Base-by-base conservation (phyloP, 192 early-diverging fungal genomes). In the Funneliformis geosporum region DNA sequence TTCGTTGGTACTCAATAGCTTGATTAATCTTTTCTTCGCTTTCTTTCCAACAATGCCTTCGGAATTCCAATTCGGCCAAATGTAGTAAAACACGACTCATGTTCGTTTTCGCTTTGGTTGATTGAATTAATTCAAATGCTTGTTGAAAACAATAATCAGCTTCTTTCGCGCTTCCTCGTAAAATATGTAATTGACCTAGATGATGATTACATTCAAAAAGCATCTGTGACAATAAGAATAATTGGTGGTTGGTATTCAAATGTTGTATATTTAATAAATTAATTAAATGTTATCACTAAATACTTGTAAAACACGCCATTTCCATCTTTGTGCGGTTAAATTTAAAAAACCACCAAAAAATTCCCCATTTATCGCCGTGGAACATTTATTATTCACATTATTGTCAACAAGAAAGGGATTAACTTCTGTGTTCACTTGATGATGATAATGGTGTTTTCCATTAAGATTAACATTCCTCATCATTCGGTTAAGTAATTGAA, bases 111-210 rank as follows among this genome's bases (percentile, higher is more conserved):
- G 87, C 83, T 25, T 80, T 84, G 2, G 85, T 83, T 0, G 78
- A 61, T 68, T 85, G 76, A 9, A 90, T 90, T 8, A 94, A 78
- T n/a, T 82, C 66, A 33, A 86, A 75, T 0, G 92, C 90, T 68
- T 91, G 84, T 42, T 85, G 78, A 33, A 89, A 85, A 83, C 87
- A 94, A 78, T 90, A 91, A 64, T 91, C 88, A 2, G 91, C 86
- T 72, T 93, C 91, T 39, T 80, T 79, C 25, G 83, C 76, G 14
- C 90, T 89, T 5, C 93, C 93, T 6, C 88, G 89, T 14, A 83
- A 67, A 3, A 90, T 47, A 75, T 90, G 85, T 2, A 93, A 60
- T 60, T 25, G 71, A 18, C 88, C 89, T 1, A 94, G 80, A 44
- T 85, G 86, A 27, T 83, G 62, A 59, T 83, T 88, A 16, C 84